Base-by-base conservation (phyloP, 83 land plant genomes). In the Picea engelmannii region DNA sequence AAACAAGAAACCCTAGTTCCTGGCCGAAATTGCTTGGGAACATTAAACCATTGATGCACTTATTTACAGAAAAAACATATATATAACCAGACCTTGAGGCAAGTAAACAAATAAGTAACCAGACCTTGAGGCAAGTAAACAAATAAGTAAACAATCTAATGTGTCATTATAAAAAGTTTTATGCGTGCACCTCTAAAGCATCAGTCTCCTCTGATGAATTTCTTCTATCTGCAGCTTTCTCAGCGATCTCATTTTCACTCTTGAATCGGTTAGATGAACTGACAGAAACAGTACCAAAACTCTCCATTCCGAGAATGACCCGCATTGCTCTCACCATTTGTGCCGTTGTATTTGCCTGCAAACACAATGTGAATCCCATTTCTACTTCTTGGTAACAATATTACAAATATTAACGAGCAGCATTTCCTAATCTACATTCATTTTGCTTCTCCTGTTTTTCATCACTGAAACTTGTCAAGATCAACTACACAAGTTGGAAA, bases 281-380 rank as follows among this genome's bases (percentile, higher is more conserved):
- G 5, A 63, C 18, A 65, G 80, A 61, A 44, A 9, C 70, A 31
- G 60, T 61, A 15, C 82, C 84, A 4, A 86, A 52, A 1, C 76
- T 76, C 27, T 86, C 91, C 89, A 86, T 86, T 44, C 86, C 88
- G 24, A 93, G 42, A 42, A 95, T 83, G 65, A 93, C 87, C 18
- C 88, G 85, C 78, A 95, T 74, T 6, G 95, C 99, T 78, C 93
- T 95, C 60, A 86, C 86, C 85, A 96, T 90, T 76, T 96, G 96
- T 40, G 86, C 89, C 78, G 90, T 79, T 12, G 98, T 93, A 82
- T 89, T 91, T 59, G 99, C 88, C 99, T 96, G 86, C 69, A 85
- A 82, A 75, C 73, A 81, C 62, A 52, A 77, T 16, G 25, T 24
- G 62, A 49, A 24, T 77, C 9, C 11, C 42, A 55, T 24, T 55